Evolutionary conservation across 2,329 filamentous ascomycete genomes (phyloP), one percentile per base, ranked within the genome.

Genomic region (Colletotrichum cordylinicola): DNA sequence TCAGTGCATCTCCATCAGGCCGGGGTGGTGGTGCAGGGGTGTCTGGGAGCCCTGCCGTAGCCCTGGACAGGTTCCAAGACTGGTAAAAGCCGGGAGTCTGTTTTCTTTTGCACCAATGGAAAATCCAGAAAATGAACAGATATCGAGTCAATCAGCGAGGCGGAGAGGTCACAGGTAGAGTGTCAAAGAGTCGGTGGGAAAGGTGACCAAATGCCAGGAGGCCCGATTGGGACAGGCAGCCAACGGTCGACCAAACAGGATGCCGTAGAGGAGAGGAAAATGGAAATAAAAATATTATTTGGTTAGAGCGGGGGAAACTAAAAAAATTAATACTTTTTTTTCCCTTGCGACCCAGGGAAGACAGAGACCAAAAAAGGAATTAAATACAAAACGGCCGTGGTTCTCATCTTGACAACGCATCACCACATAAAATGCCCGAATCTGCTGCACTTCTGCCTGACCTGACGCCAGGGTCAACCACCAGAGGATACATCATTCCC

Each of bases 361-460:
- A 71, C 75, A 70, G 68, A 72, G 29, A 70, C 29, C 70, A 67
- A 70, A 73, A 69, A 78, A 77, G 79, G 77, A 81, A 78, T 35
- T 15, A 33, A 60, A 48, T 15, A 48, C 67, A 52, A 55, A 52
- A 65, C 27, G 43, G 12, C 35, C 43, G 29, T 65, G 58, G 58
- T 60, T 52, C 27, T 58, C 65, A 80, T 82, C 80, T 84, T 89
- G 88, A 89, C 88, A 89, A 88, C 88, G 85, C 87, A 89, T 88
- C 87, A 87, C 82, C 84, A 82, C 83, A 85, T 84, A 82, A 82
- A 82, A 82, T 82, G 84, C 85, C 85, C 83, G 83, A 85, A 83
- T 77, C 80, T 82, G 81, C 82, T 87, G 86, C 86, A 87, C 83
- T 84, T 85, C 84, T 88, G 86, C 86, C 86, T 86, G 85, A 88